Conservation (phyloP, 2,329 filamentous ascomycete genomes). For the Sclerotinia subarctica region DNA sequence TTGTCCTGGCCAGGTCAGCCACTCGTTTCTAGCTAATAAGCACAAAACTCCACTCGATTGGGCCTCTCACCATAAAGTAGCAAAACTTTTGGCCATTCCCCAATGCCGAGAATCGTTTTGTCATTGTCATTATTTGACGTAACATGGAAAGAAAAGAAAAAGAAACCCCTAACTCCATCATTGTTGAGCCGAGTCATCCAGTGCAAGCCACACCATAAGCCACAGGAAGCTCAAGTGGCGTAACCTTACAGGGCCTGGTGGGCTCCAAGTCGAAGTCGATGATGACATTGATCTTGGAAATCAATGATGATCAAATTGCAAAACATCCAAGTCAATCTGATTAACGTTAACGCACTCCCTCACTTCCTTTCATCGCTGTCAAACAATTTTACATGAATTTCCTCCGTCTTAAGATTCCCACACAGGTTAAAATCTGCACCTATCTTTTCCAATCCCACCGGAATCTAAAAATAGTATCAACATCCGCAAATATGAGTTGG, state of each 20-base stretch:
- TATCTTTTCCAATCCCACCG: not conserved
- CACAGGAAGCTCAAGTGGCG: not conserved
- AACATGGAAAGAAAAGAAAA: not conserved
- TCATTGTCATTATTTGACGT: not conserved
- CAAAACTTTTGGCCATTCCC: not conserved
- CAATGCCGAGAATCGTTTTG: not conserved
- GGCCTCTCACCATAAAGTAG: not conserved
- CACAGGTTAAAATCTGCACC: not conserved
- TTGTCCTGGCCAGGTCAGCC: not conserved
- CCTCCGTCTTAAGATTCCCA: not conserved
- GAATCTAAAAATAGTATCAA: not conserved
- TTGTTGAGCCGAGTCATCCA: not conserved
- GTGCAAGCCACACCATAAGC: not conserved
- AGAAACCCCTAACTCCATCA: not conserved
- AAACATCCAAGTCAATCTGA: not conserved
- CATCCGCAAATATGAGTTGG: constrained; percentile 19
- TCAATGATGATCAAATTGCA: not conserved
- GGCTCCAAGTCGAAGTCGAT: constrained; percentile 10
- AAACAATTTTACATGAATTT: not conserved
- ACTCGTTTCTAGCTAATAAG: not conserved
- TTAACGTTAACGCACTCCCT: not conserved
- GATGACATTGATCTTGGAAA: constrained; percentile 6
- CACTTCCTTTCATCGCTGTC: not conserved
- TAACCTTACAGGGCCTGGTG: not conserved
- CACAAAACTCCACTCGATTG: not conserved